These are phyloP conservation scores for Exophiala spinifera DNA, from an alignment of 2,329 filamentous ascomycete species.

Conservation along the genomic window DNA sequence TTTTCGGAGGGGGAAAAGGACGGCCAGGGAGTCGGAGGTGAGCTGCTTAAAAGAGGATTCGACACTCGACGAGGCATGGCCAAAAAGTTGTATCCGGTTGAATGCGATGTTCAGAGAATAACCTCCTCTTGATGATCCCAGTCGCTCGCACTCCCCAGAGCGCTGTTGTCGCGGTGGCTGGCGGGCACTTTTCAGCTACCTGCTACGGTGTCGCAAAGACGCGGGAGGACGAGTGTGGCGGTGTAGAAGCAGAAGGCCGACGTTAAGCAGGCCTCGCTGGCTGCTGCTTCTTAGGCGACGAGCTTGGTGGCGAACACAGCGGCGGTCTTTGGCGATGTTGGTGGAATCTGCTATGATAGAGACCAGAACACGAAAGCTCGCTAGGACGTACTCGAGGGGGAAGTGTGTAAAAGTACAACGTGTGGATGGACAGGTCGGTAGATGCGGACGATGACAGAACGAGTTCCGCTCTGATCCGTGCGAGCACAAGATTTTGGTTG, in stretches of 20 bases:
- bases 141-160: neutral
- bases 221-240: constrained; percentile 15
- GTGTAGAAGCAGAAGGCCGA: constrained; percentile 12
- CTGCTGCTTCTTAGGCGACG: neutral
- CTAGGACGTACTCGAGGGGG: neutral
- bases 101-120: neutral
- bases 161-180: constrained; percentile 1
- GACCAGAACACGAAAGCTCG: neutral
- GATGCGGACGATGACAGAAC: constrained; percentile 8
- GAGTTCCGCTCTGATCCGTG: constrained; percentile 20
- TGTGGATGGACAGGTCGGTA: neutral
- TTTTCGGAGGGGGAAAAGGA: constrained; percentile 52
- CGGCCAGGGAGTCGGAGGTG: constrained; percentile 47
- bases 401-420: constrained; percentile 15
- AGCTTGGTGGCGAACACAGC: neutral
- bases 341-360: constrained; percentile 1
- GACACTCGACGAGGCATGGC: constrained; percentile 63
- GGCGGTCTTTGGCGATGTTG: neutral
- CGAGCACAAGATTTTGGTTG: constrained; percentile 13
- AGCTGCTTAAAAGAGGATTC: constrained; percentile 56
- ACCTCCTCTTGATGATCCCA: constrained; percentile 1
- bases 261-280: constrained; percentile 1
- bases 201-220: constrained; percentile 1
- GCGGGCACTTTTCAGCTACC: neutral
- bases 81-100: constrained; percentile 5